Evolutionary conservation across 164 flowering plant genomes (phyloP).

Genomic region (Brasenia schreberi): DNA sequence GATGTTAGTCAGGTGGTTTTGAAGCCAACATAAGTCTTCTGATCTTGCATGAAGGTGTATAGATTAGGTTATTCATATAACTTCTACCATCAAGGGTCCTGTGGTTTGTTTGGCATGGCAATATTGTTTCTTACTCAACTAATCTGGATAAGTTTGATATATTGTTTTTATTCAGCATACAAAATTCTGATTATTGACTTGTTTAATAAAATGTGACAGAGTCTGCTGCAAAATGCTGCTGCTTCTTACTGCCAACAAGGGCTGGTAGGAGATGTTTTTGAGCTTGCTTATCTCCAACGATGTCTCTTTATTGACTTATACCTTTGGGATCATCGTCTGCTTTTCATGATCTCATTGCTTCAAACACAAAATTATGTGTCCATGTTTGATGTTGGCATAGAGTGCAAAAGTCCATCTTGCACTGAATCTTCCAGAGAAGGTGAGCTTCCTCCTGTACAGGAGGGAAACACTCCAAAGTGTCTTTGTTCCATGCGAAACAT

Average conservation of each 20-base stretch:
- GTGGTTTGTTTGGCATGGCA: background rate
- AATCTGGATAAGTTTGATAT: background rate
- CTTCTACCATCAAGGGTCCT: background rate
- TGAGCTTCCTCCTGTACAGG: background rate
- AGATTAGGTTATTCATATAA: background rate
- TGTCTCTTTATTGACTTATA: slow-evolving; percentile 54
- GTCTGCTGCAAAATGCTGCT: slow-evolving; percentile 26
- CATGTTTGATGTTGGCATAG: background rate
- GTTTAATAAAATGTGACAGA: slow-evolving; percentile 21
- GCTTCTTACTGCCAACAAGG: slow-evolving; percentile 17
- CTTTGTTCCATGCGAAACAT: background rate
- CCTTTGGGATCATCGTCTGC: slow-evolving; percentile 68
- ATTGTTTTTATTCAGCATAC: background rate
- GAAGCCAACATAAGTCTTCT: background rate
- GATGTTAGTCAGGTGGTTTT: background rate
- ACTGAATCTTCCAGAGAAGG: background rate
- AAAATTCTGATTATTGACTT: slow-evolving; percentile 1
- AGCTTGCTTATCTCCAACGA: slow-evolving; percentile 57
- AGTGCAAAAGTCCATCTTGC: background rate
- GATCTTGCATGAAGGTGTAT: background rate
- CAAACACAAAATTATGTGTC: slow-evolving; percentile 12
- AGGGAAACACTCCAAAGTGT: background rate
- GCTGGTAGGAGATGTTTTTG: slow-evolving; percentile 43
- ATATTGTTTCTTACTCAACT: background rate
- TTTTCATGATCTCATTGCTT: slow-evolving; percentile 44